Conservation (phyloP, 1,139 yeast genomes). For the Insectozyma bohioensis region DNA sequence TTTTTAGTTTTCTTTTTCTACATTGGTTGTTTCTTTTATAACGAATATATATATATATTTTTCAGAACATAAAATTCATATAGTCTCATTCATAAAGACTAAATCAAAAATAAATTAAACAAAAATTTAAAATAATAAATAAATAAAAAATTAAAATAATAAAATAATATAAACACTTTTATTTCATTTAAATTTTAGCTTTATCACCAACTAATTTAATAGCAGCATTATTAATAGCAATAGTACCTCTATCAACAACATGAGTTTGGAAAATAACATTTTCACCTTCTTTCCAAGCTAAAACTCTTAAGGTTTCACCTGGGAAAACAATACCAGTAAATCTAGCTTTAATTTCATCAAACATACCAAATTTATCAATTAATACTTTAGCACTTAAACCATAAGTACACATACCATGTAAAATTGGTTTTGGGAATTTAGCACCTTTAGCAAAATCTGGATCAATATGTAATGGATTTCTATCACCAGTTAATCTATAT, state of each 20-base stretch:
- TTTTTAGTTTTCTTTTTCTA: no score
- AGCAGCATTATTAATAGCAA: slow-evolving; percentile 88
- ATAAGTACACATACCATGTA: slow-evolving; percentile 89
- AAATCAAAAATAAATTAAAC: slow-evolving; percentile 4
- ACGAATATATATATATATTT: no score
- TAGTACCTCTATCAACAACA: slow-evolving; percentile 74
- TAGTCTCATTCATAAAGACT: not conserved
- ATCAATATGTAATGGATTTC: slow-evolving; percentile 93
- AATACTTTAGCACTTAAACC: slow-evolving; percentile 81
- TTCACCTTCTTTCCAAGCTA: slow-evolving; percentile 79
- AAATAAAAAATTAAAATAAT: slow-evolving; percentile 2
- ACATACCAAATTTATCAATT: slow-evolving; percentile 77
- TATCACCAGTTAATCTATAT: slow-evolving; percentile 91
- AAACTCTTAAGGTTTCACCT: slow-evolving; percentile 84
- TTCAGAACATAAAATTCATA: not conserved
- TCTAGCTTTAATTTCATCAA: slow-evolving; percentile 85
- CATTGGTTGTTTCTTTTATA: no score
- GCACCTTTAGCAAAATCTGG: slow-evolving; percentile 90
- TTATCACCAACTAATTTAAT: slow-evolving; percentile 56
- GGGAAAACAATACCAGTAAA: slow-evolving; percentile 94
- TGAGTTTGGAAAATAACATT: slow-evolving; percentile 76
- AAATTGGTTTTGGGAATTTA: slow-evolving; percentile 80
- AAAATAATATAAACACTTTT: slow-evolving; percentile 2
- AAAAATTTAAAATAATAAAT: slow-evolving; percentile 3
- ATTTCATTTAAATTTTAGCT: slow-evolving; percentile 35